phyloP scores from a whole-genome alignment of 208 protist species.

The Angomonas desouzai region DNA sequence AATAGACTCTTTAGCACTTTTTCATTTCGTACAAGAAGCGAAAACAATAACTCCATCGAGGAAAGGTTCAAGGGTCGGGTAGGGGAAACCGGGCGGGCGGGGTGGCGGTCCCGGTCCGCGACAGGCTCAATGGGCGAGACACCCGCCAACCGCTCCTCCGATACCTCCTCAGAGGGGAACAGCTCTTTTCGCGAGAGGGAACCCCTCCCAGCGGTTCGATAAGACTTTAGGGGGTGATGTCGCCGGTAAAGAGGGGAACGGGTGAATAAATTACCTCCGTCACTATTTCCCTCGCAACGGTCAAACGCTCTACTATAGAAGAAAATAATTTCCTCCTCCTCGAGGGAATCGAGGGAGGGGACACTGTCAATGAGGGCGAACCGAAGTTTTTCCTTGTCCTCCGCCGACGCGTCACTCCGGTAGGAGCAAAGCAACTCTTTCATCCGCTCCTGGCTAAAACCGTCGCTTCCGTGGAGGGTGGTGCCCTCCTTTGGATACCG shows the following conservation, averaged over 20 bases:
- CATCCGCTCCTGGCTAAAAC: not conserved
- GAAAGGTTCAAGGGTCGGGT: not conserved
- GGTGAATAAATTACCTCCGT: not conserved
- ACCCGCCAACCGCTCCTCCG: not conserved
- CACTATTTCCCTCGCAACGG: constrained; percentile 10
- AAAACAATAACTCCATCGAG: constrained; percentile 13
- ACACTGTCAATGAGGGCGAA: constrained; percentile 4
- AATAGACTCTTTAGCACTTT: constrained; percentile 57
- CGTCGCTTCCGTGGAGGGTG: not conserved
- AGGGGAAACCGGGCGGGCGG: too few relatives aligned
- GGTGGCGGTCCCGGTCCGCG: not conserved
- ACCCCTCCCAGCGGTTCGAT: not conserved
- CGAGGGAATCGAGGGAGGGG: constrained; percentile 35
- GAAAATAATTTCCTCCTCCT: constrained; percentile 30
- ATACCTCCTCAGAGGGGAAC: not conserved
- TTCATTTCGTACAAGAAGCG: constrained; percentile 58
- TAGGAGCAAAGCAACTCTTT: not conserved
- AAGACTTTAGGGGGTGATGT: not conserved
- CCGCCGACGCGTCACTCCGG: not conserved
- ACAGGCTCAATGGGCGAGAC: not conserved
- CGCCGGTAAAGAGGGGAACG: not conserved
- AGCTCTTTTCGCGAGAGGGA: not conserved
- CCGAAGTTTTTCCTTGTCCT: not conserved
- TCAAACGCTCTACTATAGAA: constrained; percentile 32
- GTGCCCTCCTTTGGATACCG: not conserved